Evolutionary conservation across 2,329 filamentous ascomycete genomes (phyloP), one percentile per base, ranked within the genome.

Genomic region (Botrytis medusae): DNA sequence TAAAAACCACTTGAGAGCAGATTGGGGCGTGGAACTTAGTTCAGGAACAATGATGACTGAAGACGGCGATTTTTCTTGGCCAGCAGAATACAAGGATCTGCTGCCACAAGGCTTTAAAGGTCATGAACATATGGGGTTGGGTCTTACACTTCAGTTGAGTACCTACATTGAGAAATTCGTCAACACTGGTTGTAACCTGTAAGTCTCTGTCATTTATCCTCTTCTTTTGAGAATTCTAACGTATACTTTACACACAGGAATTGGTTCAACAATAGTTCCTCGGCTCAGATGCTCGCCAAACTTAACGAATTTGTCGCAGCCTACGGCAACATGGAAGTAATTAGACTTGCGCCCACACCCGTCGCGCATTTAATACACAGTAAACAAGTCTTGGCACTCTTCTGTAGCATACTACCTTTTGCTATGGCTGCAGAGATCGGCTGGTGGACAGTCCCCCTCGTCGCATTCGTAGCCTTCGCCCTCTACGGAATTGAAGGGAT

Each of bases 351-450:
- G 0, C 88, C 89, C 0, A 86, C 91, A 32, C 89, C 89, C 1
- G 86, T 91, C 12, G 89, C 89, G 8, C 89, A 91, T 78, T 78
- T 91, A 74, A 91, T 91, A 74, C 89, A 91, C 76, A 87, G 88
- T 77, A 87, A 87, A 75, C 89, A 91, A 81, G 89, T 90, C 0
- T 84, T 91, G 0, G 88, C 87, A 0, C 82, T 91, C 1, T 91
- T 89, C 77, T 85, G 86, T 44, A 85, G 84, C 69, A 86, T 91
- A 16, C 81, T 91, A 8, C 89, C 89, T 0, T 91, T 91, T 77
- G 88, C 88, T 1, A 87, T 90, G 81, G 89, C 90, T 0, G 85
- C 87, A 63, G 87, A 90, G 69, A 88, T 90, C 82, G 85, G 85
- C 7, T 91, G 88, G 89, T 91, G 87, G 86, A 84, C 86, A 0